Base-by-base conservation (phyloP, 495 filamentous ascomycete species). In the Neurospora africana region DNA sequence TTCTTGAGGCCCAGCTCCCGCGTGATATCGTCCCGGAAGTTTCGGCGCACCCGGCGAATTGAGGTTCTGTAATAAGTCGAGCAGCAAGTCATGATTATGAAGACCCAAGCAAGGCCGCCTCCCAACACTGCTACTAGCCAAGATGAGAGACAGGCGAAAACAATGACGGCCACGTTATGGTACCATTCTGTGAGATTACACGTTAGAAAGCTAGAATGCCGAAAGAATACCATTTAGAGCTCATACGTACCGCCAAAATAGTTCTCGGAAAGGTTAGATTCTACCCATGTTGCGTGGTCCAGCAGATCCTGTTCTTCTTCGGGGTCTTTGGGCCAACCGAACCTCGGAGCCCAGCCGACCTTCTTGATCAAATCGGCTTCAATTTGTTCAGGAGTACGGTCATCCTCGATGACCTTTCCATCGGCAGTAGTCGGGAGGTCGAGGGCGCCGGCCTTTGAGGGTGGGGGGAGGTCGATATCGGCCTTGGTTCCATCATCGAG, bases 11-110 rank as follows among this genome's bases (percentile, higher is more conserved):
- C 89, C 88, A 98, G 89, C 80, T 98, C 94, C n/a, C 95, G 91
- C 69, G 89, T 89, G 58, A 99, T 84, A 77, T 99, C 95, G 82
- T 99, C 95, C 41, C 95, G 89, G 77, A 97, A 97, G 80, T 99
- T 99, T 71, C 96, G 91, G 70, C 95, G 91, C 68, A 98, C 94
- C 69, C 95, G 90, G 69, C 93, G 93, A 72, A 97, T 87, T 1
- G 95, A 99, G 3, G 95, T 99, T 68, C 96, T 90, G 80, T 99
- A 99, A 83, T 98, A 98, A 30, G 96, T 97, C 71, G 89, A 90
- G 81, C 95, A 98, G 70, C 86, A 83, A 33, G 93, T 92, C 93
- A 98, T 97, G 70, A 98, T 86, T 73, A 97, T 84, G 75, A 98
- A 91, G 61, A 98, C 86, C 95, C 95, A 98, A 35, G 86, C 94